Evolutionary conservation across 176 grass and related monocot species (phyloP), one percentile per base, ranked within the genome.

Genomic region (Oryza brachyantha): DNA sequence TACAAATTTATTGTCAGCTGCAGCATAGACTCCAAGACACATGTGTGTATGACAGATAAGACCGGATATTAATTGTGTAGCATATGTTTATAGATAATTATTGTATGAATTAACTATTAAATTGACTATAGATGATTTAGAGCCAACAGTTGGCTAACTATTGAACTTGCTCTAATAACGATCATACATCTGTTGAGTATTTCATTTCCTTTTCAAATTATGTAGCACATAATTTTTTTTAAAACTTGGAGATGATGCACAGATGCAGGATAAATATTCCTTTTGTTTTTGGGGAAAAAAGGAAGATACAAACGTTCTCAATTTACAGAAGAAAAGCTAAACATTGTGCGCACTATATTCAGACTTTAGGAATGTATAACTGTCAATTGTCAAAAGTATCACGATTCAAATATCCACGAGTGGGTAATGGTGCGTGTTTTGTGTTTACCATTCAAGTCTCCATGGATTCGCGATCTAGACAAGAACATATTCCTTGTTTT

Each of bases 381-480:
- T 8, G 4, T 52, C 48, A 29, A 58, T 40, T 40, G 32, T 67
- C 32, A 63, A 79, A 29, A 79, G 24, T 32, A 29, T 40, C 64
- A 39, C 16, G 40, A 29, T 13, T 45, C 17, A 9, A 50, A 46
- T 11, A n/a, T 24, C 67, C 28, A n/a, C 38, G 43, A 70, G 48
- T 12, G 55, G 82, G 7, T 4, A 45, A 26, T 4, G 64, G 52
- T 11, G 82, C 22, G 28, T 40, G 65, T 45, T 37, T 79, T 66
- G 22, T 1, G 52, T 65, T 10, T 1, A 34, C 68, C 26, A 45
- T 66, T 2, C 10, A 69, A 8, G 27, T 16, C 31, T 19, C 24
- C 61, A 31, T 62, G 50, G 75, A 74, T 74, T 79, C 86, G 12
- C 61, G 62, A 52, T 74, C 80, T 62, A 29, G 26, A 62, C 69